Percentiles rank a stretch among this genome's conserved stretches.
These are phyloP conservation scores for Tagetes patula DNA, from an alignment of 129 eudicot species.

Conservation along the genomic window DNA sequence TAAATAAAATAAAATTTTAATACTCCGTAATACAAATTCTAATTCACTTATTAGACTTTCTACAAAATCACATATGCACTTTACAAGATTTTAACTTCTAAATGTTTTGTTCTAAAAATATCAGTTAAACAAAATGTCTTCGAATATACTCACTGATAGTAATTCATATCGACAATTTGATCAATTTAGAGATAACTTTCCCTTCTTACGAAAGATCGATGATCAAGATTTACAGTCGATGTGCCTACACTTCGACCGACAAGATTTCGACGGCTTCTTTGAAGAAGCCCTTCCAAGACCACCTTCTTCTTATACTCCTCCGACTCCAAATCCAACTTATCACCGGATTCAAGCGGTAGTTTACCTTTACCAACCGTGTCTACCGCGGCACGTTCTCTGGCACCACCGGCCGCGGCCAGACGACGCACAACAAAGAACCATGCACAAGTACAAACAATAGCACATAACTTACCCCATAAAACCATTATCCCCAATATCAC, in stretches of 20 bases:
- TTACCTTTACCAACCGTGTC: too few relatives aligned
- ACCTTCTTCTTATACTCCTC: conserved; percentile 52
- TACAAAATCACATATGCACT: too few relatives aligned
- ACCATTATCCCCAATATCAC: conserved; percentile 45
- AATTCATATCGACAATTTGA: neutral
- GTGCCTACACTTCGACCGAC: conserved; percentile 33
- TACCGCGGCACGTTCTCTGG: too few relatives aligned
- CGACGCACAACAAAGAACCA: conserved; percentile 56
- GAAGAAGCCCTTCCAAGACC: conserved; percentile 57
- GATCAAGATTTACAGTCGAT: too few relatives aligned
- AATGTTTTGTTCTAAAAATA: too few relatives aligned
- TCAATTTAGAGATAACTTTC: neutral
- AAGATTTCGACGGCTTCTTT: conserved; percentile 39
- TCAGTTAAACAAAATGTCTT: too few relatives aligned
- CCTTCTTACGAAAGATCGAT: too few relatives aligned
- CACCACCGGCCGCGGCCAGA: neutral
- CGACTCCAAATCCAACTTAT: conserved; percentile 28
- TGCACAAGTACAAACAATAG: conserved; percentile 61
- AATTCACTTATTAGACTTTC: too few relatives aligned
- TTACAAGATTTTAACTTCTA: too few relatives aligned
- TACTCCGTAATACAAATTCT: too few relatives aligned
- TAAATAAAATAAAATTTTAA: too few relatives aligned
- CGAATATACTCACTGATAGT: neutral
- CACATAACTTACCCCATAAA: conserved; percentile 67
- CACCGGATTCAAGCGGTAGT: neutral